Base-by-base conservation (phyloP, 2,329 filamentous ascomycete species). In the Clarireedia sp. region DNA sequence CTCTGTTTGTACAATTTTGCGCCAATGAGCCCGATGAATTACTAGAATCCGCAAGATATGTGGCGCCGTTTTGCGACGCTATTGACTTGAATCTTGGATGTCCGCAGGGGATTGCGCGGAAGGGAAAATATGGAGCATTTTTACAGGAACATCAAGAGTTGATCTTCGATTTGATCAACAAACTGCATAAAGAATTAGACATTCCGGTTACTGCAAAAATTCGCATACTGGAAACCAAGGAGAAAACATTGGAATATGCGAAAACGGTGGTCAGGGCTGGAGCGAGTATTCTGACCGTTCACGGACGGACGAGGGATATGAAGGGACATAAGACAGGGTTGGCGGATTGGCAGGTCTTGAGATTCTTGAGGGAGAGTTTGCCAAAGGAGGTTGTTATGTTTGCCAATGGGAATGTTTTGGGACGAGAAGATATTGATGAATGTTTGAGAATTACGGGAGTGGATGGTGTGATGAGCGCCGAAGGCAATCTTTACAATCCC, bases 171-270 rank as follows among this genome's bases (percentile, higher is more conserved):
- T 76, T 99, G 67, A 89, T 99, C 66, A 85, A 86, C 64, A 89
- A 75, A n/a, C 75, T 97, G 46, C 89, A 96, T 68, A 79, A 79
- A 41, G 80, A 90, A 55, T 78, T 99, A 3, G 73, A 85, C 2
- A 75, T 99, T 0, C 94, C 94, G 0, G 85, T 99, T 14, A 97
- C 94, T 2, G 94, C 92, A 24, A 99, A 99, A 73, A 95, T 99
- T 64, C 81, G 94, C 8, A 85, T 97, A 19, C 77, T 95, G 4
- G 92, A 96, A 41, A 91, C 87, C 0, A 86, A 79, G 59, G 91
- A 96, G 73, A 83, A 86, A 68, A 96, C 91, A 0, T 73, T 99
- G 60, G 85, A 84, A 45, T 99, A 99, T 70, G 94, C 94, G 12
- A 83, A 84, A 65, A 95, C 89, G 71, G 87, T 97, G 1, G 72